phyloP scores from a whole-genome alignment of 208 protist genomes.

The Trypanosoma cruzi region DNA sequence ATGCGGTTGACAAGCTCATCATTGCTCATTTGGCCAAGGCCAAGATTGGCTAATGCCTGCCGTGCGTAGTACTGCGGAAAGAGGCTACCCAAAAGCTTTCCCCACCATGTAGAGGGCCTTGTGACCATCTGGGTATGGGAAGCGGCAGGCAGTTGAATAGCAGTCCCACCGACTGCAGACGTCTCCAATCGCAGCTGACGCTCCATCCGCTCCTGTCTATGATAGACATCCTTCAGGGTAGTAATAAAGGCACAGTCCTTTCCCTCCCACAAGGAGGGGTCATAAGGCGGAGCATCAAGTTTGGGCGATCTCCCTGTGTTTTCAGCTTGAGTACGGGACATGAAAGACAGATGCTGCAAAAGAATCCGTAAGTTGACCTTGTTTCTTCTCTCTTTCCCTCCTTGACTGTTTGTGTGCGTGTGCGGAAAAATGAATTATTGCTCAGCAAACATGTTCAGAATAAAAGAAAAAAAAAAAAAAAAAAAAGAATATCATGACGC shows the following conservation, averaged over 20 bases:
- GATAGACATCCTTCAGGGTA: constrained; percentile 26
- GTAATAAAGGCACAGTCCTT: constrained; percentile 67
- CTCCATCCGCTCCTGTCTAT: constrained; percentile 31
- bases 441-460: background rate
- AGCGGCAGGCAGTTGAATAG: background rate
- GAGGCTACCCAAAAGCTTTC: constrained; percentile 30
- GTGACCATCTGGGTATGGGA: constrained; percentile 11
- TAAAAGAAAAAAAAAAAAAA: background rate
- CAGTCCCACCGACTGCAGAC: background rate
- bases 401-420: background rate
- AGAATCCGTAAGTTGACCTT: background rate
- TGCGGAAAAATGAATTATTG: background rate
- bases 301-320: constrained; percentile 36
- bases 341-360: background rate
- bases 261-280: constrained; percentile 56
- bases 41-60: constrained; percentile 24
- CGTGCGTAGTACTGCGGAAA: constrained; percentile 42
- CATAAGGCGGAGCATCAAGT: constrained; percentile 65
- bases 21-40: constrained; percentile 33
- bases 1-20: constrained; percentile 70
- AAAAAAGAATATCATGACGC: no score
- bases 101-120: constrained; percentile 18
- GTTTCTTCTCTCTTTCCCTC: constrained; percentile 3
- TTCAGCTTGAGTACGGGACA: constrained; percentile 4
- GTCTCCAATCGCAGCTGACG: constrained; percentile 7